Conservation (phyloP, 2,329 filamentous ascomycete species). For the Aureobasidium melanogenum region DNA sequence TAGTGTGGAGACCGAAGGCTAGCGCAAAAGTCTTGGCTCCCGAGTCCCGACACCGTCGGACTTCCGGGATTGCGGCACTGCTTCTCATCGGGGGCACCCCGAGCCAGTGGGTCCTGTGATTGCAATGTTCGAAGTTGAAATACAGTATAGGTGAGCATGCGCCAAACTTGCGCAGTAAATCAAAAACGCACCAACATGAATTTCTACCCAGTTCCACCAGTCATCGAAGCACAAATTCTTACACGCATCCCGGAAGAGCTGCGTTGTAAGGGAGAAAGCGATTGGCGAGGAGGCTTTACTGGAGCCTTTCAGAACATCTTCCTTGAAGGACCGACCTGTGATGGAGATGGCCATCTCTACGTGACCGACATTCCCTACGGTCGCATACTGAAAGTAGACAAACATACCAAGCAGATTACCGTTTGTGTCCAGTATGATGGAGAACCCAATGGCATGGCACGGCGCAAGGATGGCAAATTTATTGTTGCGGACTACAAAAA, state of each 20-base stretch:
- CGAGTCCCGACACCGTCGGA: neutral
- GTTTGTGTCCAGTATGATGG: conserved; percentile 32
- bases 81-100: neutral
- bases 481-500: conserved; percentile 37
- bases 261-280: conserved; percentile 21
- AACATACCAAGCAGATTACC: conserved; percentile 20
- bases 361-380: conserved; percentile 35
- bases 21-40: neutral
- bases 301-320: conserved; percentile 31
- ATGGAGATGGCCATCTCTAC: conserved; percentile 28
- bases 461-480: conserved; percentile 26
- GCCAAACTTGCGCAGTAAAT: neutral
- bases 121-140: neutral
- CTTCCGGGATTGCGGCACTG: neutral
- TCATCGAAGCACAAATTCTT: conserved; percentile 29
- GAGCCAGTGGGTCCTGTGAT: neutral
- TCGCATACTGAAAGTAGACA: conserved; percentile 29
- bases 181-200: conserved; percentile 21
- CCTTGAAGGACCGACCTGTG: conserved; percentile 31
- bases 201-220: conserved; percentile 27
- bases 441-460: conserved; percentile 33
- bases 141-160: neutral
- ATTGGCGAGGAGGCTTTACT: conserved; percentile 33
- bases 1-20: neutral
- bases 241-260: conserved; percentile 29